These are phyloP conservation scores for Dryas integrifolia DNA, from an alignment of 331 rosid species.

Conservation along the genomic window DNA sequence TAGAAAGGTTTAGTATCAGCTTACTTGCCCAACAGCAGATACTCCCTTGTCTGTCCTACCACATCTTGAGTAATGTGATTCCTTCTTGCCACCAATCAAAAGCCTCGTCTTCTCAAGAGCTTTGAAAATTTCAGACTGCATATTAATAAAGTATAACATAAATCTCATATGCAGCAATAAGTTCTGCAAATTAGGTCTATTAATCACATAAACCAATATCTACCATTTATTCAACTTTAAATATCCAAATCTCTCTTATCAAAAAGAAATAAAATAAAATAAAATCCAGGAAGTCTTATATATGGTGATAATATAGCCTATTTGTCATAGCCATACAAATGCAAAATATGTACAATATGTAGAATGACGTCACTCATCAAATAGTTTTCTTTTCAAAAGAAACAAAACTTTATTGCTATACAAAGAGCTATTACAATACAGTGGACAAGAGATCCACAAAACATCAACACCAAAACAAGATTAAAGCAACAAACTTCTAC, in stretches of 20 bases:
- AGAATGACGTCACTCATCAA: background rate
- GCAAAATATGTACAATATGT: background rate
- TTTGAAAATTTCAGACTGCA: constrained; percentile 83
- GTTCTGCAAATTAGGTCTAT: constrained; percentile 2
- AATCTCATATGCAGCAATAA: constrained; percentile 9
- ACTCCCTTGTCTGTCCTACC: constrained; percentile 98
- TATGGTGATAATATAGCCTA: background rate
- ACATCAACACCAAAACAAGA: too few relatives aligned
- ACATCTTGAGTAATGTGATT: constrained; percentile 87
- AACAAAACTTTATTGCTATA: too few relatives aligned
- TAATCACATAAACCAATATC: background rate
- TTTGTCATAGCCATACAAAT: background rate
- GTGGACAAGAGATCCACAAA: too few relatives aligned
- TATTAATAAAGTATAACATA: constrained; percentile 23
- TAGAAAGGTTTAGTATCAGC: constrained; percentile 25
- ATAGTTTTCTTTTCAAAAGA: too few relatives aligned
- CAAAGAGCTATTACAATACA: too few relatives aligned
- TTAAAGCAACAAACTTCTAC: too few relatives aligned
- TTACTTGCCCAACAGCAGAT: constrained; percentile 95
- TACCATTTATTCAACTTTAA: background rate
- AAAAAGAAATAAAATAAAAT: too few relatives aligned
- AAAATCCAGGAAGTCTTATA: background rate
- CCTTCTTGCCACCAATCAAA: constrained; percentile 76
- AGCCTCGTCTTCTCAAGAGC: constrained; percentile 76
- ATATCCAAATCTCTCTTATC: background rate